These are phyloP conservation scores for Saccharomycopsis guyanensis DNA, from an alignment of 805 yeast genomes.

Conservation along the genomic window DNA sequence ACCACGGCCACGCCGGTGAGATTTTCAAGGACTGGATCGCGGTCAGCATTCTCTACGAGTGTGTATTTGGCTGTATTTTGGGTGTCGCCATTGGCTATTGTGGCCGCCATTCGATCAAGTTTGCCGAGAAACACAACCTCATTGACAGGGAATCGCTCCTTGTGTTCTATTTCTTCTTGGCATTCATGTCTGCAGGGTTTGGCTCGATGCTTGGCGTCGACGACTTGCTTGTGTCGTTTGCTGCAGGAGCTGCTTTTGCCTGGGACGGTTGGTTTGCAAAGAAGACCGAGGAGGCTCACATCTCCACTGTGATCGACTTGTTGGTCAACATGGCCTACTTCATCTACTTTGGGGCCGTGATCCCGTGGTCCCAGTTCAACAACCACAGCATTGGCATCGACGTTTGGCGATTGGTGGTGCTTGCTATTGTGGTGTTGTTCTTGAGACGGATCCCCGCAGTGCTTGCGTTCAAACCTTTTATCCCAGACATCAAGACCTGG, in stretches of 20 bases:
- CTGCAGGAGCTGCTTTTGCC: constrained; percentile 89
- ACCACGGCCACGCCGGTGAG: constrained; percentile 54
- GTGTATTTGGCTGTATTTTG: constrained; percentile 67
- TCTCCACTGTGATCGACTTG: constrained; percentile 84
- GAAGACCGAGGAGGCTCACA: constrained; percentile 77
- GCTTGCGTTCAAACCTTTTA: constrained; percentile 60
- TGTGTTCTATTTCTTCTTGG: constrained; percentile 73
- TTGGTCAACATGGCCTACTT: constrained; percentile 78
- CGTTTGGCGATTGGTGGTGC: constrained; percentile 71
- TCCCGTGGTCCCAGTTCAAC: constrained; percentile 83
- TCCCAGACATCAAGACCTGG: constrained; percentile 87
- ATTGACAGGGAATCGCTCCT: constrained; percentile 87
- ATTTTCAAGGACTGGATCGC: constrained; percentile 77
- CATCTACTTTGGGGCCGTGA: constrained; percentile 82
- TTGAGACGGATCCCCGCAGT: constrained; percentile 82
- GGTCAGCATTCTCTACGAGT: constrained; percentile 71
- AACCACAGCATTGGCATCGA: constrained; percentile 50
- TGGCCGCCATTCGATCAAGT: constrained; percentile 63
- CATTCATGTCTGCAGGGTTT: constrained; percentile 80
- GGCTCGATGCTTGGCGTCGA: constrained; percentile 86
- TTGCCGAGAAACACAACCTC: constrained; percentile 58
- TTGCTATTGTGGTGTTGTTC: constrained; percentile 67
- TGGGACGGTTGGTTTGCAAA: constrained; percentile 90
- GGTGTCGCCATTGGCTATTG: constrained; percentile 68
- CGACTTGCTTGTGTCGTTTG: constrained; percentile 80